Evolutionary conservation across 2,329 filamentous ascomycete genomes (phyloP), one percentile per base, ranked within the genome.

Genomic region (Botryotinia convoluta): DNA sequence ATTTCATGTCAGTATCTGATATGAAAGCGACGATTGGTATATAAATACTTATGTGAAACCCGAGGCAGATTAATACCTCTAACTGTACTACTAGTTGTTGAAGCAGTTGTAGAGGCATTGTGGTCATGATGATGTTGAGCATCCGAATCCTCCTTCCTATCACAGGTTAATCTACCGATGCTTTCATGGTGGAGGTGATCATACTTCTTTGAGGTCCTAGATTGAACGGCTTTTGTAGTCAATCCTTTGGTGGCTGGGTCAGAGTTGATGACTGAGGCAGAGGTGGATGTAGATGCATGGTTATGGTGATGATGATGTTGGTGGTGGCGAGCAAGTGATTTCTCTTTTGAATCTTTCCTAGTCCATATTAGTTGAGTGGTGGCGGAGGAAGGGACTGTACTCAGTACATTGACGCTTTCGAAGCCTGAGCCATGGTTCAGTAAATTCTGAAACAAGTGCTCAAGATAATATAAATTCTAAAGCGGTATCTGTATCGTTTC

Each of bases 401-500:
- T 61, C 26, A 16, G 10, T 62, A 62, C 35, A n/a, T 62, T 4
- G 6, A 7, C 6, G 26, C 7, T 3, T 62, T 39, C 60, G 16
- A 14, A 29, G 7, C 12, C 26, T n/a, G 60, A 18, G 12, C 4
- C 37, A 42, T 62, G 26, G 3, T 42, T 10, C 2, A 9, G 3
- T 42, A 8, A 18, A 39, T 4, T 8, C 26, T 8, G 60, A 62
- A 6, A 7, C 3, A 10, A n/a, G 22, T 62, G 22, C 35, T 20
- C 26, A n/a, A 62, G 35, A n/a, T 3, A 29, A 14, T 62, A 42
- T 37, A 6, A 1, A 26, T 26, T 26, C 12, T n/a, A 0, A 39
- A n/a, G 1, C 1, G 1, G 7, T 20, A 29, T 42, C 6, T 62
- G 26, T 9, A 22, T n/a, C 3, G 6, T 10, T n/a, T n/a, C 4